Evolutionary conservation across 306 rosid genomes (phyloP), one percentile per base, ranked within the genome.

Genomic region (Vigna nakashimae): DNA sequence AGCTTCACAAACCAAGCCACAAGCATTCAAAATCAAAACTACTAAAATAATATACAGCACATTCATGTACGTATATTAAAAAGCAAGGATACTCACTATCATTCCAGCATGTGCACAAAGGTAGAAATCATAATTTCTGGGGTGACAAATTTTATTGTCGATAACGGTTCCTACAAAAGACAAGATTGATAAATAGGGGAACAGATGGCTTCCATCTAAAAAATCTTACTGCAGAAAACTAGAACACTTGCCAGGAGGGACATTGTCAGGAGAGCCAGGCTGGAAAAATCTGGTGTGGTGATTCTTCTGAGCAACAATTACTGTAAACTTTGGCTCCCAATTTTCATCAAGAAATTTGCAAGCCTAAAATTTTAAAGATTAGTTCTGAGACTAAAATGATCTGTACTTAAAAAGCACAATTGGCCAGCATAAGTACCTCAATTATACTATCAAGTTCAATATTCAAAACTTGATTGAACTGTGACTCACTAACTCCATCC

Each of bases 401-500:
- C 38, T 15, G 15, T 34, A 74, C 7, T 38, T 6, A 67, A 46
- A 36, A 10, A 42, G n/a, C 30, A 57, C 4, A 20, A 43, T 30
- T 6, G 49, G 32, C 42, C 77, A 68, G 73, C 42, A 70, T 32
- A 22, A 45, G 63, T 77, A 91, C 99, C 98, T 95, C 87, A 20
- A 91, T 87, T 63, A 95, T 92, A 69, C 87, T 96, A 74, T 90
- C 93, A 42, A 95, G 85, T 75, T 95, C 99, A 3, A 89, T 80
- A 71, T 95, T 95, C 83, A 95, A 57, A 14, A 95, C 99, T 90
- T 95, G 99, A 51, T 85, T 95, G 84, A 95, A 95, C 17, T 95
- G 99, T 0, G 99, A 95, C 68, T 95, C 98, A n/a, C 99, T 95
- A 55, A 95, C 99, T 15, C 99, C 99, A 69, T 95, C 99, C 96